Evolutionary conservation across 2,329 filamentous ascomycete species (phyloP), one percentile per base, ranked within the genome.

Genomic region (Aspergillus calidoustus): DNA sequence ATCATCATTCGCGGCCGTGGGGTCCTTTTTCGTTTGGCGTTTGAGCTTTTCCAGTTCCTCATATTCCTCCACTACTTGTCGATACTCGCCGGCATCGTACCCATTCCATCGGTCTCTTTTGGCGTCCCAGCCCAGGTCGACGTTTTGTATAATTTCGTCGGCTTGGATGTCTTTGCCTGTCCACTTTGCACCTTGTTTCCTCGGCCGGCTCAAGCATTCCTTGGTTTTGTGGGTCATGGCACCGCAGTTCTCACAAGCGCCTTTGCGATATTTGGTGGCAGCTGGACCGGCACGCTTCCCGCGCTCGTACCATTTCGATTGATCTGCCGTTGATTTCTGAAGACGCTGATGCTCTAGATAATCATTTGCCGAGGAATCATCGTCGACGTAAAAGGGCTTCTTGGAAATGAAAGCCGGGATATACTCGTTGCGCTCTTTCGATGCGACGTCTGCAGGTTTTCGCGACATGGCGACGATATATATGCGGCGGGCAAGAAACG

Each of bases 71-170:
- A 98, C 88, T n/a, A 98, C 91, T 63, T 87, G 84, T 63, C 87
- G 85, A 75, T 97, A 98, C 76, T 98, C 91, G 67, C 86, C 87
- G 1, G 93, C 83, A 75, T 98, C 93, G 77, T 96, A 99, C n/a
- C 94, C 94, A 74, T 97, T 97, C 94, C 95, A 99, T 48, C 94
- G 87, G 80, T 99, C 95, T 69, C 95, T 86, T 82, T 99, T 99
- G 23, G 95, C 95, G 77, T 99, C 96, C 92, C 94, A 99, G 3
- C 93, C 92, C 52, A 98, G 81, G 50, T 91, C 87, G 17, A 98
- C 89, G 59, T 96, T 89, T 73, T 97, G 90, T 13, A 97, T 82
- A 9, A 90, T 81, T 73, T 97, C 93, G 75, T 99, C 96, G 31
- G 94, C 92, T 74, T 97, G 90, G 58, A 99, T 99, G 74, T 98